Evolutionary conservation across 176 grass and related monocot genomes (phyloP).

Genomic region (Cymbopogon citratus): DNA sequence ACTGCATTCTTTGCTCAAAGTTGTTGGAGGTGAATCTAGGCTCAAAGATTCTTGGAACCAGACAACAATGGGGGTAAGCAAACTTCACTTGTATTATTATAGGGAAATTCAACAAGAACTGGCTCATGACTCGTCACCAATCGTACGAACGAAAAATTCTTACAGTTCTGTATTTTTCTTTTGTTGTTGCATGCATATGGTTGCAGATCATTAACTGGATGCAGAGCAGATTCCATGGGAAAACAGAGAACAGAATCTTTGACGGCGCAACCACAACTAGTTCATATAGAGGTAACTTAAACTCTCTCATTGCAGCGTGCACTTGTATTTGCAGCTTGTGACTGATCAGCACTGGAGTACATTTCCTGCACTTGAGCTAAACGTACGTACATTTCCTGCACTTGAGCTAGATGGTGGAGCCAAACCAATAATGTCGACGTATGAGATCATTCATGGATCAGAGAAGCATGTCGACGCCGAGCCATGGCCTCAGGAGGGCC

Average conservation of each 20-base stretch:
- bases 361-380: background rate
- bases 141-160: background rate
- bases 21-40: background rate
- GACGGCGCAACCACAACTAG: background rate
- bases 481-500: constrained; percentile 3
- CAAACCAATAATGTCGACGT: constrained; percentile 8
- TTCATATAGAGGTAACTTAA: background rate
- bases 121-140: background rate
- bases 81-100: background rate
- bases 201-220: constrained; percentile 82
- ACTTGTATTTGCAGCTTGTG: background rate
- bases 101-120: background rate
- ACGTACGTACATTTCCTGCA: background rate
- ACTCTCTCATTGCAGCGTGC: background rate
- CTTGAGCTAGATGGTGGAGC: background rate
- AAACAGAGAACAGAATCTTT: constrained; percentile 34
- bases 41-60: background rate
- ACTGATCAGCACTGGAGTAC: background rate
- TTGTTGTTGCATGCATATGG: background rate
- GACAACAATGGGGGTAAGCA: constrained; percentile 39
- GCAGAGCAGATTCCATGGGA: constrained; percentile 50
- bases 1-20: background rate
- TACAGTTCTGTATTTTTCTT: background rate
- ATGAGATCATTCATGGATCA: constrained; percentile 10
- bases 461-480: constrained; percentile 9